Percentiles rank a stretch among this genome's conserved stretches.
Evolutionary conservation across 768 basidiomycete species (phyloP).

Genomic region (Termitomyces heimii): DNA sequence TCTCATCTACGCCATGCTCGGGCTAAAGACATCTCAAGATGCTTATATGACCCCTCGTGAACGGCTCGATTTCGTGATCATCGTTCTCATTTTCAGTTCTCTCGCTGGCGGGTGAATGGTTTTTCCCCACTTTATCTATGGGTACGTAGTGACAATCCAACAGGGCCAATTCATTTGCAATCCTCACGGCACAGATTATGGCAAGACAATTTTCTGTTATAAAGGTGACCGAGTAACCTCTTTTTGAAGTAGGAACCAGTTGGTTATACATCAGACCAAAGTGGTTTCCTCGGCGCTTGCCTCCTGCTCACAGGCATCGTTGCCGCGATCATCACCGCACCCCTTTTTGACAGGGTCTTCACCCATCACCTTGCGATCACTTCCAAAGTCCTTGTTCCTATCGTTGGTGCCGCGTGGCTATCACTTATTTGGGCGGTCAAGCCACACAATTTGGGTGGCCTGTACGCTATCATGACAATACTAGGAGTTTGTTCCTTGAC

Average conservation of each 20-base stretch:
- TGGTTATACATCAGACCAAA: slow-evolving; percentile 62
- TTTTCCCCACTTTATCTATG: not conserved
- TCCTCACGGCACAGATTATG: slow-evolving; percentile 64
- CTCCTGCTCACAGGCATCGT: slow-evolving; percentile 68
- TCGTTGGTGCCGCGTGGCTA: slow-evolving; percentile 60
- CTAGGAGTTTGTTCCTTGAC: slow-evolving; percentile 62
- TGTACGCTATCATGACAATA: slow-evolving; percentile 64
- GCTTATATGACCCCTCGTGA: slow-evolving; percentile 59
- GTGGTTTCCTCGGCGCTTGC: slow-evolving; percentile 65
- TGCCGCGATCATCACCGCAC: slow-evolving; percentile 61
- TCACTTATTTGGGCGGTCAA: slow-evolving; percentile 81
- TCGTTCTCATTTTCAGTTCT: slow-evolving; percentile 55
- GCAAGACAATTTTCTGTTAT: slow-evolving; percentile 30
- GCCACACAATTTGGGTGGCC: slow-evolving; percentile 49
- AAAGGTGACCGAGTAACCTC: not conserved
- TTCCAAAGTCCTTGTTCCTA: slow-evolving; percentile 53
- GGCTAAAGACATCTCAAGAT: slow-evolving; percentile 32
- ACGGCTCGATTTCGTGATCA: slow-evolving; percentile 63
- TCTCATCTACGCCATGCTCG: slow-evolving; percentile 50
- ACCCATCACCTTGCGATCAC: slow-evolving; percentile 64
- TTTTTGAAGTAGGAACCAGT: slow-evolving; percentile 46
- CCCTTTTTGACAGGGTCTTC: slow-evolving; percentile 78
- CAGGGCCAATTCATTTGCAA: slow-evolving; percentile 58
- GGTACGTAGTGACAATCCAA: not conserved
- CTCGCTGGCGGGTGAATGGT: slow-evolving; percentile 55